These are phyloP conservation scores for Dimocarpus longan DNA, from an alignment of 345 rosid genomes.

Conservation along the genomic window DNA sequence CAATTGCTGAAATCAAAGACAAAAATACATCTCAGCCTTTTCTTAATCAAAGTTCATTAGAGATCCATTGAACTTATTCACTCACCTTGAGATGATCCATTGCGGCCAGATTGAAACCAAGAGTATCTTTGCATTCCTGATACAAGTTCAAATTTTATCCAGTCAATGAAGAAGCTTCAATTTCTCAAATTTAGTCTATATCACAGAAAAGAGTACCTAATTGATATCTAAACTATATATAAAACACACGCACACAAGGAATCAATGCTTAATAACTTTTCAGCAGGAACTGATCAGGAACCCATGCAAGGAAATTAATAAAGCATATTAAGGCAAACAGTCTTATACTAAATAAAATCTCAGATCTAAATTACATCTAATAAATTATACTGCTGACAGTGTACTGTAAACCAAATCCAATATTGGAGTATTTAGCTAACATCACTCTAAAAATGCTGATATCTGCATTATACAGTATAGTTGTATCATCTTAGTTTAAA, in stretches of 20 bases:
- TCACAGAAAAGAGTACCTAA: background rate
- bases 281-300: background rate
- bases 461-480: background rate
- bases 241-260: background rate
- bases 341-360: background rate
- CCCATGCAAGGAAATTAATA: background rate
- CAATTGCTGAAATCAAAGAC: constrained; percentile 58
- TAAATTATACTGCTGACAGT: background rate
- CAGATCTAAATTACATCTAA: background rate
- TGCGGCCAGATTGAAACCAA: constrained; percentile 92
- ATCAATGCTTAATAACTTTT: background rate
- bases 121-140: constrained; percentile 85
- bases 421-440: background rate
- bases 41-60: background rate
- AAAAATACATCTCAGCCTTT: background rate
- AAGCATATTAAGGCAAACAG: background rate
- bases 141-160: constrained; percentile 15
- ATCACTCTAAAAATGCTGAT: constrained; percentile 1
- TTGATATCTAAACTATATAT: background rate
- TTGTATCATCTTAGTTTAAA: background rate
- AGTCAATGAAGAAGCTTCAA: constrained; percentile 8
- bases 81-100: constrained; percentile 93
- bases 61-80: background rate
- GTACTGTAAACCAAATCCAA: background rate
- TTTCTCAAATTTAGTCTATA: background rate